phyloP scores from a whole-genome alignment of 1,139 yeast species.

The Pichia terricola region DNA sequence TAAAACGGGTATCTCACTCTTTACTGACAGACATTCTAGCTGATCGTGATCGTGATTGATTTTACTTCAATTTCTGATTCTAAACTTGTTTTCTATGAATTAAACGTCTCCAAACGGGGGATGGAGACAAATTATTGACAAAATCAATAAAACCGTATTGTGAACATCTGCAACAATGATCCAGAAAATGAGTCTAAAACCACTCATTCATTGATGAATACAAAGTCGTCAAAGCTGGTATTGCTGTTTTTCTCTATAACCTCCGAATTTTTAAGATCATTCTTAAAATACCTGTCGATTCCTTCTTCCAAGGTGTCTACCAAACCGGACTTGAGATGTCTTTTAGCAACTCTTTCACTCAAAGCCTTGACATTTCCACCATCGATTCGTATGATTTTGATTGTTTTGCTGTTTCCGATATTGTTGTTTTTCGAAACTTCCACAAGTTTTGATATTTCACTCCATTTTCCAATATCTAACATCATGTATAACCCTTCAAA shows the following conservation, averaged over 20 bases:
- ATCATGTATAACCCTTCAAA: constrained; percentile 60
- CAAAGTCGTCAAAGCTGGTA: constrained; percentile 5
- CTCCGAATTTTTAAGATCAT: constrained; percentile 62
- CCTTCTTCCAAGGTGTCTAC: constrained; percentile 51
- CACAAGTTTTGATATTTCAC: constrained; percentile 24
- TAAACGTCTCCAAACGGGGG: no score
- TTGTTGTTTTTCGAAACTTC: constrained; percentile 27
- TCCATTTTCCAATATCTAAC: constrained; percentile 33
- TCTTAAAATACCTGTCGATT: constrained; percentile 47
- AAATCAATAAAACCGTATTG: no score
- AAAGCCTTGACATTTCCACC: constrained; percentile 4
- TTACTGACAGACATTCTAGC: no score
- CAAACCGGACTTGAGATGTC: constrained; percentile 70
- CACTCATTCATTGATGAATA: background rate
- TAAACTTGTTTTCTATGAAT: no score
- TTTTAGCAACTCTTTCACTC: constrained; percentile 44
- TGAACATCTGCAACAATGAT: no score
- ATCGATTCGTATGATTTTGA: constrained; percentile 5
- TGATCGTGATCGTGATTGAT: no score
- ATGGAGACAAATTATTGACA: no score
- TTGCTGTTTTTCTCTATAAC: constrained; percentile 39
- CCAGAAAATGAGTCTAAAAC: no score
- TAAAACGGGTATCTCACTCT: no score
- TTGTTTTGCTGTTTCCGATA: constrained; percentile 31
- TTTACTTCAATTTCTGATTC: no score